Evolutionary conservation across 441 rosid species (phyloP).

Genomic region (Capsella rubella): DNA sequence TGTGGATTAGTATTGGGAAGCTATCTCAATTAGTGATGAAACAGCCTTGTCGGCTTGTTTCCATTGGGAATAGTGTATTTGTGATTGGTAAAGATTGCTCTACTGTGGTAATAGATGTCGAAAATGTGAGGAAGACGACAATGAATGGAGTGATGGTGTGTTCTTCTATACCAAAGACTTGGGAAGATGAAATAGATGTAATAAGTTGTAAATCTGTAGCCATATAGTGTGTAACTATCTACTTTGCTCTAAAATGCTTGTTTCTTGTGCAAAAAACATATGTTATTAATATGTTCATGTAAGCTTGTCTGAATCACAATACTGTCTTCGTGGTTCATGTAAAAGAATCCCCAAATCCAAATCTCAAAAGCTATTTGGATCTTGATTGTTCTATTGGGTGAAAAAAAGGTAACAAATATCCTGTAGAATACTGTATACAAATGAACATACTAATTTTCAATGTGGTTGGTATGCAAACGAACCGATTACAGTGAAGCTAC

Average conservation of each 20-base stretch:
- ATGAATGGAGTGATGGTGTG: conserved; percentile 68
- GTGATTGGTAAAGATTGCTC: conserved; percentile 76
- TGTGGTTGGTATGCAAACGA: conserved; percentile 20
- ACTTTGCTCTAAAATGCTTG: neutral
- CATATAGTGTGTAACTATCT: conserved; percentile 44
- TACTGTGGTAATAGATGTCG: conserved; percentile 69
- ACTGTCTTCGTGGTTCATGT: neutral
- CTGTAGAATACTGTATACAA: neutral
- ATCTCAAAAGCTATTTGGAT: conserved; percentile 8
- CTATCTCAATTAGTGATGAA: conserved; percentile 62
- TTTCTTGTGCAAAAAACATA: neutral
- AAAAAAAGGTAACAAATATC: neutral
- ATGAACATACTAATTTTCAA: conserved; percentile 5
- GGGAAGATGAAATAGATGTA: conserved; percentile 57
- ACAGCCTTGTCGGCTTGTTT: conserved; percentile 78
- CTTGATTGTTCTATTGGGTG: neutral
- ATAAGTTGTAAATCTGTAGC: conserved; percentile 69
- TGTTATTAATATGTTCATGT: conserved; percentile 6
- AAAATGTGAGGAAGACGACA: conserved; percentile 46
- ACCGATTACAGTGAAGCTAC: neutral
- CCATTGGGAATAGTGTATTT: conserved; percentile 64
- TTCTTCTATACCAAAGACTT: conserved; percentile 66
- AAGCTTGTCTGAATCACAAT: neutral
- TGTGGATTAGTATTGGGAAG: conserved; percentile 76
- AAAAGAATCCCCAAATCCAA: neutral